Conservation (phyloP, 2,329 filamentous ascomycete species). For the Xylogone sp. region DNA sequence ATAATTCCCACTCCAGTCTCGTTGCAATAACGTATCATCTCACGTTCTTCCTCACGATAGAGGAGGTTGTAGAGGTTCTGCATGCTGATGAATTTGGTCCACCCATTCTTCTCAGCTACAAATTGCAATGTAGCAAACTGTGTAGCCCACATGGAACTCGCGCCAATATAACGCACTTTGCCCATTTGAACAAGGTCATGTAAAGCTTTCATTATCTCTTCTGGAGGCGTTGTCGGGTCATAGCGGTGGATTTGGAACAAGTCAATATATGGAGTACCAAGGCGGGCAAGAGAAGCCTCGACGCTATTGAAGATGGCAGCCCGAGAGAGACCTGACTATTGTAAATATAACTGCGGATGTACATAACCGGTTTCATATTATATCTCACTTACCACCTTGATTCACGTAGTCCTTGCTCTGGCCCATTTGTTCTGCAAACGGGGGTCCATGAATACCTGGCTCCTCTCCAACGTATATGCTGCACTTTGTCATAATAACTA, state of each 20-base stretch:
- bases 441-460: conserved; percentile 16
- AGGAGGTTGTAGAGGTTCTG: conserved; percentile 48
- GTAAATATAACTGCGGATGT: too few relatives aligned
- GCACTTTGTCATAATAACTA: conserved; percentile 54
- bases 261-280: conserved; percentile 53
- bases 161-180: conserved; percentile 49
- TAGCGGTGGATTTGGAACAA: conserved; percentile 57
- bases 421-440: conserved; percentile 26
- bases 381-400: conserved; percentile 4
- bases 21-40: conserved; percentile 35
- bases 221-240: conserved; percentile 42
- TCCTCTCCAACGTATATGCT: conserved; percentile 43
- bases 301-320: conserved; percentile 64
- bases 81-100: conserved; percentile 51
- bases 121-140: conserved; percentile 43
- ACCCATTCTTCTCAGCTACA: conserved; percentile 43
- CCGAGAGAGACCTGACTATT: conserved; percentile 53
- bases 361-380: too few relatives aligned
- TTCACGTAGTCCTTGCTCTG: conserved; percentile 45
- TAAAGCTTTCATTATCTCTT: conserved; percentile 57
- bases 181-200: conserved; percentile 53
- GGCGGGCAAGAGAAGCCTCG: conserved; percentile 49
- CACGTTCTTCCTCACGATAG: conserved; percentile 52
- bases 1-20: conserved; percentile 35
- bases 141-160: conserved; percentile 38